These are phyloP conservation scores for Emergomyces africanus DNA, from an alignment of 2,329 filamentous ascomycete species.

Conservation along the genomic window DNA sequence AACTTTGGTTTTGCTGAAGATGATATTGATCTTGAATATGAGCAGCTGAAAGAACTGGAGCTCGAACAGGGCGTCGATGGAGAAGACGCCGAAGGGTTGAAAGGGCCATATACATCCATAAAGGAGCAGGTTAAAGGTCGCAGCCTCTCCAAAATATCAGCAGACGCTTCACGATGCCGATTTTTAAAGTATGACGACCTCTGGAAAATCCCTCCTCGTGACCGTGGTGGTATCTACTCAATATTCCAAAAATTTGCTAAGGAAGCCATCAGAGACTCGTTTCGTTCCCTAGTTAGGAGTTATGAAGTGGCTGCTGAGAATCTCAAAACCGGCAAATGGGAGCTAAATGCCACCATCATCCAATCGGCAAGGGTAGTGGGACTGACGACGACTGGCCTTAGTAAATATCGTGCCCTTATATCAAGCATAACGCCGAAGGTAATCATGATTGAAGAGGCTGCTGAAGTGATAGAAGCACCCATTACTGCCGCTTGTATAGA, in stretches of 20 bases:
- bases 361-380: slow-evolving; percentile 48
- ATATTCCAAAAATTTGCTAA: slow-evolving; percentile 47
- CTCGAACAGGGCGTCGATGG: slow-evolving; percentile 42
- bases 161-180: slow-evolving; percentile 23
- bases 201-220: slow-evolving; percentile 42
- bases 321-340: slow-evolving; percentile 45
- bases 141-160: slow-evolving; percentile 6
- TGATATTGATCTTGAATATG: slow-evolving; percentile 48
- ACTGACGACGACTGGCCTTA: slow-evolving; percentile 67
- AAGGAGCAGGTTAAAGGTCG: slow-evolving; percentile 27
- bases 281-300: slow-evolving; percentile 38
- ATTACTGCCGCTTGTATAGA: slow-evolving; percentile 48
- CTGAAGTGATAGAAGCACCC: slow-evolving; percentile 52
- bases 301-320: slow-evolving; percentile 41
- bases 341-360: slow-evolving; percentile 48
- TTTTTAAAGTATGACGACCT: slow-evolving; percentile 39
- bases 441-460: slow-evolving; percentile 67
- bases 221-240: slow-evolving; percentile 55
- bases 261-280: slow-evolving; percentile 29
- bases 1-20: slow-evolving; percentile 43
- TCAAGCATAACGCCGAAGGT: slow-evolving; percentile 52
- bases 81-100: slow-evolving; percentile 42
- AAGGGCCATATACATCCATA: slow-evolving; percentile 33
- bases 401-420: slow-evolving; percentile 64
- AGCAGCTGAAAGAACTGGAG: slow-evolving; percentile 48